These are phyloP conservation scores for Rauvolfia tetraphylla DNA, from an alignment of 257 asterid genomes.

Conservation along the genomic window DNA sequence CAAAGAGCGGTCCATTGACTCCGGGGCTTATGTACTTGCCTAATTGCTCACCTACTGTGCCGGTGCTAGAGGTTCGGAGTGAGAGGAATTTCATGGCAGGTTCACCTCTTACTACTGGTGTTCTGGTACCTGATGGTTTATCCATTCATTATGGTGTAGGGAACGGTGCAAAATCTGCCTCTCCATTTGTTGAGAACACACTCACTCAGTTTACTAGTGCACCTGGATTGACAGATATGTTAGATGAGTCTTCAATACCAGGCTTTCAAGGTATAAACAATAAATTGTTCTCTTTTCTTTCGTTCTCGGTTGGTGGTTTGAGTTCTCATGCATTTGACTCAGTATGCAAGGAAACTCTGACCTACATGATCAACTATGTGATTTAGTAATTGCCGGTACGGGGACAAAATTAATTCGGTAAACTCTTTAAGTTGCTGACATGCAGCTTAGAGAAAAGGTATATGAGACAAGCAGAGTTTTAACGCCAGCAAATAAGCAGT, in stretches of 20 bases:
- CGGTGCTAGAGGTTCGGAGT: constrained; percentile 32
- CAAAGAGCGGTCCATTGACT: constrained; percentile 85
- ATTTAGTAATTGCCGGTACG: not conserved
- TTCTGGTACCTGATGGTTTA: constrained; percentile 41
- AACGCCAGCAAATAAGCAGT: not conserved
- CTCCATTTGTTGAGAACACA: constrained; percentile 19
- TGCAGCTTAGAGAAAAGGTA: not conserved
- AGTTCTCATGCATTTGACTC: not conserved
- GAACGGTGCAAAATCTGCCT: constrained; percentile 15
- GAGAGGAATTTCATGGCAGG: constrained; percentile 28
- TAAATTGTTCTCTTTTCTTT: not conserved
- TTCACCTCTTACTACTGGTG: constrained; percentile 46
- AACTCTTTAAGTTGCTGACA: not conserved
- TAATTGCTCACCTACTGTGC: constrained; percentile 36
- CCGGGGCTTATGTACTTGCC: constrained; percentile 48
- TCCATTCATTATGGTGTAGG: constrained; percentile 33
- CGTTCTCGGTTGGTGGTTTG: not conserved
- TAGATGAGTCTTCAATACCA: constrained; percentile 24
- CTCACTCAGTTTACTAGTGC: constrained; percentile 23
- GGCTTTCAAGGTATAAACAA: constrained; percentile 33
- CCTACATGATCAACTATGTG: not conserved
- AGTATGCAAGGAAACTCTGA: not conserved
- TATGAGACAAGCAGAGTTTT: not conserved
- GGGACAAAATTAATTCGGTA: not conserved
- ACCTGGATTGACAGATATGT: constrained; percentile 33